A percentile compares a stretch with the other conserved stretches of the same genome.
phyloP scores from a whole-genome alignment of 2,329 filamentous ascomycete genomes.

The Pseudogymnoascus sp. region DNA sequence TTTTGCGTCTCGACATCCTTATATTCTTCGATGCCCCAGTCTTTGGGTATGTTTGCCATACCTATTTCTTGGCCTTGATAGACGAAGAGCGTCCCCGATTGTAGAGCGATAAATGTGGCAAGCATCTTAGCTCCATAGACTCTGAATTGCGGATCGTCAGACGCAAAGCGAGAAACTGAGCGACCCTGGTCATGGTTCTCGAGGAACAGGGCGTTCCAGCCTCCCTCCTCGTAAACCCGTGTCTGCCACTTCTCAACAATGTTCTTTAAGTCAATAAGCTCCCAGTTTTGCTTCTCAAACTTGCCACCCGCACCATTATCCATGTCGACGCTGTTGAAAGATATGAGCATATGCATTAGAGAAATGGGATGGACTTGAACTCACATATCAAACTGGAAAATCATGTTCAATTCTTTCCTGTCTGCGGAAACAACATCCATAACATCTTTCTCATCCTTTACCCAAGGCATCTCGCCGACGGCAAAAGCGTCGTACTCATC shows the following conservation, averaged over 20 bases:
- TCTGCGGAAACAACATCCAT: constrained; percentile 45
- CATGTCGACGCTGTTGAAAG: constrained; percentile 35
- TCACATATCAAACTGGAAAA: constrained; percentile 62
- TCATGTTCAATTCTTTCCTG: constrained; percentile 59
- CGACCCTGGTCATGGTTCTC: constrained; percentile 50
- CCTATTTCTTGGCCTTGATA: constrained; percentile 55
- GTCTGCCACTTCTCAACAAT: constrained; percentile 43
- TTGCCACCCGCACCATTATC: constrained; percentile 38
- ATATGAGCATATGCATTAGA: constrained; percentile 4
- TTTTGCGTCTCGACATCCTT: constrained; percentile 55
- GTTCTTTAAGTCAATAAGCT: constrained; percentile 33
- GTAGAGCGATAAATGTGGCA: constrained; percentile 39
- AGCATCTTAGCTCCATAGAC: constrained; percentile 43
- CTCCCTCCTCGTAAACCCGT: constrained; percentile 41
- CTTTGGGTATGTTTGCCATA: constrained; percentile 45
- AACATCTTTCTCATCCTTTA: constrained; percentile 39
- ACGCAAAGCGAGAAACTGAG: constrained; percentile 39
- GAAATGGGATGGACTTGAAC: constrained; percentile 17
- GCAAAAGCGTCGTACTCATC: constrained; percentile 42
- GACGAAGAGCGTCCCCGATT: constrained; percentile 47
- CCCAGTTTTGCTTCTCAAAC: constrained; percentile 35
- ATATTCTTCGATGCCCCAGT: constrained; percentile 57
- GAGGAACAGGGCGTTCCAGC: constrained; percentile 49
- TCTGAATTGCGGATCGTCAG: constrained; percentile 36
- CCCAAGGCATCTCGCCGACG: constrained; percentile 41